Evolutionary conservation across 257 asterid genomes (phyloP), one percentile per base, ranked within the genome.

Genomic region (Thymus quinquecostatus): DNA sequence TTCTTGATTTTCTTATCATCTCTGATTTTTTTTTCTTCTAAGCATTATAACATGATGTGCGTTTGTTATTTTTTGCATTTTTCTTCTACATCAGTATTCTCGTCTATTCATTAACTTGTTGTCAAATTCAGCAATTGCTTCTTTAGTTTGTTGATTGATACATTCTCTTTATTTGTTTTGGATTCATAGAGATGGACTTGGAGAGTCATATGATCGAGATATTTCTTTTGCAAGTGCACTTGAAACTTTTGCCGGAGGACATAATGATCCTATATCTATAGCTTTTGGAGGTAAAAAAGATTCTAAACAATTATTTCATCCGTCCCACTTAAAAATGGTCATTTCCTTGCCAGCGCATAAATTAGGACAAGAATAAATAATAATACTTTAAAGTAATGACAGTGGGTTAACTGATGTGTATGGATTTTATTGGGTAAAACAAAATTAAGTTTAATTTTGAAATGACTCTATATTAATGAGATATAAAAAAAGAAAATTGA

Each of bases 121-220:
- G 14, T 50, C 30, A 21, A 55, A 30, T 73, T 43, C 14, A 64
- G 43, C 45, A 41, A 59, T 69, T 57, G 60, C 43, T 21, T 36
- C 38, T 36, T 73, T n/a, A 33, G 43, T 34, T 40, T 38, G 1
- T 12, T 49, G 41, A 50, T 29, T 50, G 38, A 51, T 21, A 14
- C 66, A 50, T 66, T 62, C 61, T n/a, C 63, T 70, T 59, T 54
- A 45, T 79, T 78, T 75, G 78, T 72, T 77, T 51, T 1, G 75
- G 55, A 77, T 81, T 74, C 79, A 53, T 86, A 95, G 99, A 47
- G 99, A 92, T 74, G 99, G 99, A 78, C 97, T 92, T 76, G 98
- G 95, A 72, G 99, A 95, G 79, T 93, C 95, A 82, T 89, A 85
- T 67, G 97, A 89, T 60, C 88, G 86, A 83, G 97, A 95, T 75